Evolutionary conservation across 2,329 filamentous ascomycete species (phyloP), one percentile per base, ranked within the genome.

Genomic region (Tolypocladium paradoxum): DNA sequence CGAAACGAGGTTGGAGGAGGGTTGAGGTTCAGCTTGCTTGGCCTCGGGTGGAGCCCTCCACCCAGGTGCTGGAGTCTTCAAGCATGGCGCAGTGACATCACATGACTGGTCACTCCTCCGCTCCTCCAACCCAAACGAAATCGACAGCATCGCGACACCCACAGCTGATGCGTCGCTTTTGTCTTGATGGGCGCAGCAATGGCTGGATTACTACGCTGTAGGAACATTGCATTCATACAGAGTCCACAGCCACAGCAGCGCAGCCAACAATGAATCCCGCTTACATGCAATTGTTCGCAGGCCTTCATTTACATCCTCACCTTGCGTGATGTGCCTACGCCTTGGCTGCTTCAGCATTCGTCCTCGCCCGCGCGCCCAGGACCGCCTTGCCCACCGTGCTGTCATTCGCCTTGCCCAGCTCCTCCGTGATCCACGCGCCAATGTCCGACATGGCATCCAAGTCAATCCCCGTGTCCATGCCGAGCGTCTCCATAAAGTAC

Each of bases 391-490:
- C 85, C n/a, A 86, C 84, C 45, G 76, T 79, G 61, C 83, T 86
- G 45, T 78, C 78, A 64, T 88, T 84, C 53, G 70, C 63, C 70
- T 80, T 80, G 47, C 81, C 81, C 61, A 89, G 70, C 67, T 84
- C 76, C 18, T 66, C 66, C 3, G 81, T 82, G 54, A 90, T 88
- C 87, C 87, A 90, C 16, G 77, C 73, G 0, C 88, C 88, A 52
- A 89, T 82, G 54, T 85, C 79, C 36, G 78, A 77, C 51, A 92
- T 70, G 45, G 77, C 78, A 56, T 85, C 79, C 54, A 90, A 58
- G 64, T 88, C 79, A 1, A 93, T 78, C 0, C 88, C 88, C 0
- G 88, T 91, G 43, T 82, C 74, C 70, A 88, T 82, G 0, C 89
- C 89, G 52, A 90, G 67, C 56, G 81, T 87, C 65, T 89, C 83